Base-by-base conservation (phyloP, 1,284 basidiomycete genomes). In the Leucoagaricus sp. region DNA sequence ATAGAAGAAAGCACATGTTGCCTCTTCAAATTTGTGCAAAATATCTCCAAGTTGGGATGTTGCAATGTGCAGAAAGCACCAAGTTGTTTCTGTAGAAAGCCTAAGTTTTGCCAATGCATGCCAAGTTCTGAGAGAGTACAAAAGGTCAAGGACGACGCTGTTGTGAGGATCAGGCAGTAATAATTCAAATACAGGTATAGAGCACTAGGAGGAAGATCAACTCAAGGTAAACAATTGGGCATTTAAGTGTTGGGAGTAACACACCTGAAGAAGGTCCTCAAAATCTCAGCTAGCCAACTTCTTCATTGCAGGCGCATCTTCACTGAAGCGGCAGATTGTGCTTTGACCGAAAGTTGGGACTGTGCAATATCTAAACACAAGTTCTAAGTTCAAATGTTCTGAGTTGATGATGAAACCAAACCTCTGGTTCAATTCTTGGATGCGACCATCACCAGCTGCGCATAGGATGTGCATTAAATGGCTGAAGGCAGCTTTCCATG, bases 211-310 rank as follows among this genome's bases (percentile, higher is more conserved):
- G 31, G 31, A n/a, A n/a, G n/a, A n/a, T n/a, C n/a, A n/a, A n/a
- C n/a, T n/a, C n/a, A n/a, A n/a, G n/a, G n/a, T n/a, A n/a, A n/a
- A n/a, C n/a, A n/a, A n/a, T n/a, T n/a, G n/a, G n/a, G n/a, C n/a
- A n/a, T n/a, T n/a, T n/a, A n/a, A n/a, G n/a, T n/a, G n/a, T n/a
- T 17, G 26, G 17, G 40, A 50, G 8, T 13, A 12, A 57, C 48
- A 15, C 36, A 72, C 69, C 67, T 76, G 71, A 0, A 76, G 57
- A 0, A 76, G 49, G 57, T 70, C 69, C 49, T 75, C 71, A 49
- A 65, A 77, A 53, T 76, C 69, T 2, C 67, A 60, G 0, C 68
- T 72, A 9, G 72, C 69, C 0, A 72, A 58, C 51, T 67, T 64
- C 51, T 63, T 67, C 58, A 64, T 63, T 0, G 42, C 62, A 0